Evolutionary conservation across 306 rosid species (phyloP).

Genomic region (Erythrophleum fordii): DNA sequence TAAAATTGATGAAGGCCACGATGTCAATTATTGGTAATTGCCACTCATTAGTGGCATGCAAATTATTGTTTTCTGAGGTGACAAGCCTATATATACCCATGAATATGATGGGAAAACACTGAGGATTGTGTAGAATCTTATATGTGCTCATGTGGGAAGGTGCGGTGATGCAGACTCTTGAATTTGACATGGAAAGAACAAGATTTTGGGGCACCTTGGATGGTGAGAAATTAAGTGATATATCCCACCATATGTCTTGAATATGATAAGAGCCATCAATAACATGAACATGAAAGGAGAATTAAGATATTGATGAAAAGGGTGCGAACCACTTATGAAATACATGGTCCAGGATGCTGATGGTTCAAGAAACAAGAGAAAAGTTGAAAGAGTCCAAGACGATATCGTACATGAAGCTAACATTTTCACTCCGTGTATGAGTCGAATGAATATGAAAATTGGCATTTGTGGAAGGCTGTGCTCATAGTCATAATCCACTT

Average conservation of each 20-base stretch:
- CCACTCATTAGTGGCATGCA: conserved; percentile 27
- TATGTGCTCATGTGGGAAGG: not conserved
- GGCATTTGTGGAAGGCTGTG: not conserved
- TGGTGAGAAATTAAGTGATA: conserved; percentile 2
- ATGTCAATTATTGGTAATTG: not conserved
- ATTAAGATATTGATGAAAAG: not conserved
- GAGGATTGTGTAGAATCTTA: not conserved
- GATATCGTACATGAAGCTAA: not conserved
- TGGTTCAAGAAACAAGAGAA: conserved; percentile 1
- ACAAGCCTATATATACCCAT: too few species aligned
- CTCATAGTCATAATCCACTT: too few species aligned
- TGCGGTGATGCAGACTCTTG: not conserved
- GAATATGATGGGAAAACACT: not conserved
- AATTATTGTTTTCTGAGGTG: conserved; percentile 19
- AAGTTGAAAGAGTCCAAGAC: not conserved
- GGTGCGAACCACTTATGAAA: not conserved
- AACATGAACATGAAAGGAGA: not conserved
- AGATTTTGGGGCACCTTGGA: not conserved
- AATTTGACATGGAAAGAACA: not conserved
- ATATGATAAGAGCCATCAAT: not conserved
- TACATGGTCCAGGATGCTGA: not conserved
- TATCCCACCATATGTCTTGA: not conserved
- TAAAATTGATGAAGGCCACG: not conserved
- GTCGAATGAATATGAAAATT: not conserved
- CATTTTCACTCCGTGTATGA: not conserved